These are phyloP conservation scores for Tolypocladium endophyticum DNA, from an alignment of 2,329 filamentous ascomycete genomes.

Conservation along the genomic window DNA sequence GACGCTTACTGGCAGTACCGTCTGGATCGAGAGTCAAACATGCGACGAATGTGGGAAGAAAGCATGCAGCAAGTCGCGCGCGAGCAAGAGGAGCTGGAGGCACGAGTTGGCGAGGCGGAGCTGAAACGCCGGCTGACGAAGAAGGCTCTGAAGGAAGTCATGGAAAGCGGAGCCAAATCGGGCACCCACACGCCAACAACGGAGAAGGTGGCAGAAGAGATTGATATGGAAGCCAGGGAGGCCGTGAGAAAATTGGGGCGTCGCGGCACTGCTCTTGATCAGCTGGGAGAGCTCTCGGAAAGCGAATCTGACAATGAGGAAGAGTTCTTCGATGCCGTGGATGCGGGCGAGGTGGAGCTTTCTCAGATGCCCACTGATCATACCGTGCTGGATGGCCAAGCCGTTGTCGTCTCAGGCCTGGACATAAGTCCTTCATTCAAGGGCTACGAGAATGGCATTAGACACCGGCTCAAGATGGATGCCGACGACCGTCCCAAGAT, in stretches of 20 bases:
- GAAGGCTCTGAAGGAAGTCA: slow-evolving; percentile 74
- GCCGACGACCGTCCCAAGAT: slow-evolving; percentile 89
- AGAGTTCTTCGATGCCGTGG: slow-evolving; percentile 95
- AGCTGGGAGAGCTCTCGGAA: slow-evolving; percentile 67
- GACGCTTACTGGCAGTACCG: slow-evolving; percentile 97
- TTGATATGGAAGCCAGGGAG: slow-evolving; percentile 24
- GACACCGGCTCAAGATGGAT: slow-evolving; percentile 75
- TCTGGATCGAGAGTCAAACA: slow-evolving; percentile 79
- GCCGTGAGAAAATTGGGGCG: slow-evolving; percentile 32
- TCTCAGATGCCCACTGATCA: slow-evolving; percentile 51
- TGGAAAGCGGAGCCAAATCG: slow-evolving; percentile 43
- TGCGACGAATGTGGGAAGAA: slow-evolving; percentile 96
- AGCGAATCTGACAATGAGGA: slow-evolving; percentile 75
- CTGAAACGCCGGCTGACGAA: slow-evolving; percentile 84
- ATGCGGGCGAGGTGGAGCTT: slow-evolving; percentile 82
- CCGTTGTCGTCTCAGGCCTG: slow-evolving; percentile 27
- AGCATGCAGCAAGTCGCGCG: slow-evolving; percentile 95
- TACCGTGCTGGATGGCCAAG: slow-evolving; percentile 30
- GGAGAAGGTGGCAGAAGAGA: slow-evolving; percentile 20
- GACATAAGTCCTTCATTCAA: slow-evolving; percentile 71
- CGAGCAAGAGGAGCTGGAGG: slow-evolving; percentile 87
- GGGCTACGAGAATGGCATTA: slow-evolving; percentile 84
- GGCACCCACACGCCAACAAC: slow-evolving; percentile 17
- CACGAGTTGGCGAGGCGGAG: slow-evolving; percentile 78
- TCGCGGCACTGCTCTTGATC: slow-evolving; percentile 56